Conservation (phyloP, 2,329 filamentous ascomycete species). For the Talaromyces sp. region DNA sequence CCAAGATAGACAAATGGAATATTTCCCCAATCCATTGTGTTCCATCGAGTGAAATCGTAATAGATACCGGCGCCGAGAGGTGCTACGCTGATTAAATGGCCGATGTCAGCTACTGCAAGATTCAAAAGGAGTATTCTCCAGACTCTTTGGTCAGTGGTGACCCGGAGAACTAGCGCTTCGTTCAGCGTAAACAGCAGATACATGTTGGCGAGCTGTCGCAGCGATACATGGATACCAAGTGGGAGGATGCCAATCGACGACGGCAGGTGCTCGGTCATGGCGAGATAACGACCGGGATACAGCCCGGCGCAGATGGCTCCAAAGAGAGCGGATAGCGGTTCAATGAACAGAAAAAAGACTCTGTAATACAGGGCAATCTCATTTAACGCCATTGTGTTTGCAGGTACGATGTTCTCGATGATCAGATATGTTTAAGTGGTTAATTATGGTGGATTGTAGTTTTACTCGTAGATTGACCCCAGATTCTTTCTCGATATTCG, state of each 20-base stretch:
- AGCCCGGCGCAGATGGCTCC: slow-evolving; percentile 55
- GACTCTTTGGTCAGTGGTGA: slow-evolving; percentile 64
- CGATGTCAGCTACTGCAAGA: slow-evolving; percentile 70
- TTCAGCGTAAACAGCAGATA: slow-evolving; percentile 75
- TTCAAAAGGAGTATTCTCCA: slow-evolving; percentile 67
- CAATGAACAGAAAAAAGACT: slow-evolving; percentile 71
- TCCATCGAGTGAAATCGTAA: slow-evolving; percentile 62
- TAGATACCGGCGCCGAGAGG: slow-evolving; percentile 61
- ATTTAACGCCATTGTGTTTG: neutral
- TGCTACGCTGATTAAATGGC: slow-evolving; percentile 67
- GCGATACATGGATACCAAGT: slow-evolving; percentile 60
- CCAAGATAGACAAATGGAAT: slow-evolving; percentile 68
- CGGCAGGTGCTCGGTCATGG: slow-evolving; percentile 58
- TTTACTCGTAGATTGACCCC: neutral
- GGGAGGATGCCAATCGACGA: slow-evolving; percentile 46
- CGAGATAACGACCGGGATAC: slow-evolving; percentile 57
- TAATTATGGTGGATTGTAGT: neutral
- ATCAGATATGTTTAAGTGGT: neutral
- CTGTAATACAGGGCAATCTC: slow-evolving; percentile 51
- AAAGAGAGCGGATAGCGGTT: slow-evolving; percentile 55
- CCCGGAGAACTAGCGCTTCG: slow-evolving; percentile 71
- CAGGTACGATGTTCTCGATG: neutral
- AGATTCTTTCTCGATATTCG: neutral
- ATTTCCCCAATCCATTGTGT: slow-evolving; percentile 66
- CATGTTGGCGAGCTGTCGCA: slow-evolving; percentile 73